Evolutionary conservation across 805 yeast genomes (phyloP).

Genomic region (Cyberlindnera lachancei): DNA sequence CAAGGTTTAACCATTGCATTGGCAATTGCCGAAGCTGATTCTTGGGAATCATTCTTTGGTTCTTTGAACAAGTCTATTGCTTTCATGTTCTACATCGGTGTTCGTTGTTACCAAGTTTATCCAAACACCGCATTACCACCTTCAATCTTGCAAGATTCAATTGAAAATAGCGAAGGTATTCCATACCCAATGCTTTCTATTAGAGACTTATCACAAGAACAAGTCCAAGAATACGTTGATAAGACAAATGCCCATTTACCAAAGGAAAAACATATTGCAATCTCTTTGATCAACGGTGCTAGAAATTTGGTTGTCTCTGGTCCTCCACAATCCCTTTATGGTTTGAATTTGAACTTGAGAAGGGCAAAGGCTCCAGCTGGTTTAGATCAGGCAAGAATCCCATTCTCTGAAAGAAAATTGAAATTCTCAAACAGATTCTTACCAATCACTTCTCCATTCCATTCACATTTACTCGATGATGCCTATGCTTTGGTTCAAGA

Average conservation of each 20-base stretch:
- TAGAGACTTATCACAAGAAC: constrained; percentile 75
- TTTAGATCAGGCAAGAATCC: constrained; percentile 90
- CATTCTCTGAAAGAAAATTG: constrained; percentile 88
- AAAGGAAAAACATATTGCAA: constrained; percentile 78
- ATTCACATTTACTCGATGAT: constrained; percentile 71
- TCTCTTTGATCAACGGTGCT: constrained; percentile 92
- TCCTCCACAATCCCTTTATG: constrained; percentile 96
- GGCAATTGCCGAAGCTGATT: constrained; percentile 73
- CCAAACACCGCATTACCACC: constrained; percentile 96
- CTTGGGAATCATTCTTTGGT: constrained; percentile 77
- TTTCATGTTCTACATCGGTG: constrained; percentile 86
- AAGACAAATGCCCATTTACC: constrained; percentile 93
- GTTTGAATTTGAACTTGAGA: constrained; percentile 86
- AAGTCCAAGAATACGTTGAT: constrained; percentile 72
- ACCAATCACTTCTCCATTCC: constrained; percentile 96
- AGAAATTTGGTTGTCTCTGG: constrained; percentile 93
- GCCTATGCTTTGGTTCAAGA: constrained; percentile 61
- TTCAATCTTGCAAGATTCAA: constrained; percentile 82
- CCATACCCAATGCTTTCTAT: constrained; percentile 98
- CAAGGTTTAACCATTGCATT: constrained; percentile 91
- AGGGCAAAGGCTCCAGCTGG: constrained; percentile 93
- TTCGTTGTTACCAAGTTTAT: constrained; percentile 81
- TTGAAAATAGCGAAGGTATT: constrained; percentile 89
- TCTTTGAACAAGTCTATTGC: constrained; percentile 74
- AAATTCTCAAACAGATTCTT: constrained; percentile 89